Evolutionary conservation across 1,284 basidiomycete genomes (phyloP), one percentile per base, ranked within the genome.

Genomic region (Ustilago tritici): DNA sequence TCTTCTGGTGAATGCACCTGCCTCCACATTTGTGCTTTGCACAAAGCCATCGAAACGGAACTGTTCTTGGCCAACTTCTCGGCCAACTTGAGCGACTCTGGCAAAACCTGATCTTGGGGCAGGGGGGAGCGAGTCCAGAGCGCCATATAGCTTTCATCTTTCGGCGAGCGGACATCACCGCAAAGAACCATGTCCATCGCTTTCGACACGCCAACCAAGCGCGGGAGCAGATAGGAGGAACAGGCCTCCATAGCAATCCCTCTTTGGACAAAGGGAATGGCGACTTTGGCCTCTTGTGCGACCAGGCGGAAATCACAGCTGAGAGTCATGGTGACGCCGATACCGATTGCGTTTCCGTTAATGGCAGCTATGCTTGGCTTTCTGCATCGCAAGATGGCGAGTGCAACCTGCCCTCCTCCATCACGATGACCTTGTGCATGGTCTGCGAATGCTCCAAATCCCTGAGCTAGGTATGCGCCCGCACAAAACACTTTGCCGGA

Each of bases 271-370:
- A 83, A 83, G 2, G 81, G 80, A n/a, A 81, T 72, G 2, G 63
- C 82, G 12, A 83, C 65, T 38, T 82, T 83, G 19, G 82, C 80
- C 28, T 64, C 73, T 0, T 77, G 60, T 0, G 71, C 68, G 9
- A 76, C 56, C 38, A 80, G 23, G 6, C 80, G 46, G 19, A 80
- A 76, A 23, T 81, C 80, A 53, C 74, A 79, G 6, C 63, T 46
- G 7, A 81, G 57, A 40, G 62, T 63, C 78, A 81, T 76, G 4
- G 80, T 82, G n/a, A 81, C 43, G 15, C 82, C 82, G 50, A 83
- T 79, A 8, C 82, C 82, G 14, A 83, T 82, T 1, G 80, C 76
- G 40, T 75, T 79, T 23, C 82, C 82, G 50, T 83, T 82, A 19
- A 83, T 75, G 5, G 82, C 82, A 2, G 80, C 82, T 28, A 83